Evolutionary conservation across 148 eudicot genomes (phyloP), one percentile per base, ranked within the genome.

Genomic region (Nyssa sinensis): DNA sequence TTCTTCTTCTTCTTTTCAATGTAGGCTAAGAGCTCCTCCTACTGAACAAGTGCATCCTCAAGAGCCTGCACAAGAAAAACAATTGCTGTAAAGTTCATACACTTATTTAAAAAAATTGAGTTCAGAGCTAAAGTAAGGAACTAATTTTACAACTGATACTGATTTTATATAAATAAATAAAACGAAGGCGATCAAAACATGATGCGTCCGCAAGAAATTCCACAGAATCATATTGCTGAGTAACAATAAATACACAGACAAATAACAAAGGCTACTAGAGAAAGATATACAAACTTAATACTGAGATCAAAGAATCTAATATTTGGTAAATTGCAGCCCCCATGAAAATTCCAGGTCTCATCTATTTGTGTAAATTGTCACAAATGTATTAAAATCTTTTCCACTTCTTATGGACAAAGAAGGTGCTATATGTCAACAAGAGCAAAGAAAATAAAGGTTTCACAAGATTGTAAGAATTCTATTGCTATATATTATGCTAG

Each of bases 1-100:
- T 90, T 94, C 76, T 92, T 90, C 83, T 91, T 93, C 84, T 87
- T 94, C 88, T 94, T 94, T 74, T 92, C 98, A 19, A 95, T 33
- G 59, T 74, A 86, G 16, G 94, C 90, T 39, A 88, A 29, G 73
- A 95, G 86, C 79, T 95, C 91, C 35, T 63, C 83, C 66, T 95
- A 97, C 65, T 47, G 79, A 17, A 65, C 77, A 70, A 86, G 78
- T 41, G 93, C 80, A 75, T 89, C 91, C 63, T 90, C 92, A 14
- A 95, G 91, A 77, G 86, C 89, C 98, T 95, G 89, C 84, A 78
- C 12, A 57, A 66, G 5, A 61, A n/a, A 55, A 21, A 55, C 23
- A n/a, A 55, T 17, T 10, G 58, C 58, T 53, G 14, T 53, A 21
- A 53, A 53, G 58, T n/a, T n/a, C n/a, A n/a, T n/a, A n/a, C n/a